These are phyloP conservation scores for Penicillium waksmanii DNA, from an alignment of 495 filamentous ascomycete genomes.

Conservation along the genomic window DNA sequence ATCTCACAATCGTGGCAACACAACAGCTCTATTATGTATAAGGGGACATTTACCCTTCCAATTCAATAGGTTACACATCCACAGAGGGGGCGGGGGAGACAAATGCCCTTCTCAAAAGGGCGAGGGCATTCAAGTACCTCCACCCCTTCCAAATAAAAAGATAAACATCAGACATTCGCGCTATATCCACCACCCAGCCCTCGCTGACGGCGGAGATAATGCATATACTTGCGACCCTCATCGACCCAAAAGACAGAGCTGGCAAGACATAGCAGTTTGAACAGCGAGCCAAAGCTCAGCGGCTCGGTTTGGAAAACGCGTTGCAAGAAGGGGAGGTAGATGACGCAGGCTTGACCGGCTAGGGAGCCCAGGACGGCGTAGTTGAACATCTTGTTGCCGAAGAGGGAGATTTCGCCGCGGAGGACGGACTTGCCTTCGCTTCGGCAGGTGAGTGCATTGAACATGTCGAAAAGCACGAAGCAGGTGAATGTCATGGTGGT, in stretches of 20 bases:
- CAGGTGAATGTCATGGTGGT: constrained; percentile 99
- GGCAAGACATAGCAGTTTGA: constrained; percentile 70
- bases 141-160: constrained; percentile 3
- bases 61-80: constrained; percentile 24
- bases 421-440: constrained; percentile 89
- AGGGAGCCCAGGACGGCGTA: constrained; percentile 86
- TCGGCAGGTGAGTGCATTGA: constrained; percentile 92
- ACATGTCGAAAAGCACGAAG: constrained; percentile 99
- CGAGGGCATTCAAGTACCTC: background rate
- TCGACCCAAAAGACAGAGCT: constrained; percentile 95
- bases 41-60: constrained; percentile 19
- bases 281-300: constrained; percentile 69
- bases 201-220: constrained; percentile 36
- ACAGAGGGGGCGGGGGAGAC: background rate
- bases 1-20: constrained; percentile 2
- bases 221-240: constrained; percentile 78
- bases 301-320: constrained; percentile 95
- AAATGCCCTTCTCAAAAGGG: background rate
- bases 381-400: constrained; percentile 92
- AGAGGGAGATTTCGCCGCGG: constrained; percentile 78
- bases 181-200: constrained; percentile 48
- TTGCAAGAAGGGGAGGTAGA: constrained; percentile 93
- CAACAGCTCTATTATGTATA: constrained; percentile 29
- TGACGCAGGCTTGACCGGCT: constrained; percentile 82
- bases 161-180: constrained; percentile 41